Conservation (phyloP, 2,329 filamentous ascomycete species). For the Aureobasidium vineae region DNA sequence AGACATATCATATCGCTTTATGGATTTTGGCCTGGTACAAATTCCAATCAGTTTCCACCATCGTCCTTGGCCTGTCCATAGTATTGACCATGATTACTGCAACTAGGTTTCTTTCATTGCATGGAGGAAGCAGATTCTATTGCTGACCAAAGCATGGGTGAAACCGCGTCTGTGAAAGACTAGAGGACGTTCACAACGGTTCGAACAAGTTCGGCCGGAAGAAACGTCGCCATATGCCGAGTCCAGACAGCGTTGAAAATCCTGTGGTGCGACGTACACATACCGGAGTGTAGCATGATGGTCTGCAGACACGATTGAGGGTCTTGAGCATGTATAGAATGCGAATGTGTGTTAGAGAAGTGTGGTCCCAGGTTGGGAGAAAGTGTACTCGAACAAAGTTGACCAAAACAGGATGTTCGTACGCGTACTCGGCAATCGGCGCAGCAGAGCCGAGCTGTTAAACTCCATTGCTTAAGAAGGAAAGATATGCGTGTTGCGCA, state of each 20-base stretch:
- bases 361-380: neutral
- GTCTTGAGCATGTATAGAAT: neutral
- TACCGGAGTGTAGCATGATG: neutral
- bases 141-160: neutral
- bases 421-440: neutral
- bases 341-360: neutral
- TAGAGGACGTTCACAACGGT: conserved; percentile 19
- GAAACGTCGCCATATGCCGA: neutral
- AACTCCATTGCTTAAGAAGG: neutral
- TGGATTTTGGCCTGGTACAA: neutral
- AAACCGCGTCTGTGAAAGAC: neutral
- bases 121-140: neutral
- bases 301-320: neutral
- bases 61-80: neutral
- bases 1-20: neutral
- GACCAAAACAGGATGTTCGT: neutral
- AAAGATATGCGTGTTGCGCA: neutral
- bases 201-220: neutral
- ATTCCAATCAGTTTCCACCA: neutral
- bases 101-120: neutral
- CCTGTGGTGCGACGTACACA: neutral
- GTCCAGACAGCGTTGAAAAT: neutral
- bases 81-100: too few species aligned
- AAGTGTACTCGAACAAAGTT: neutral
- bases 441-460: too few species aligned